These are phyloP conservation scores for Pyrus hybrid DNA, from an alignment of 331 rosid species.

Conservation along the genomic window DNA sequence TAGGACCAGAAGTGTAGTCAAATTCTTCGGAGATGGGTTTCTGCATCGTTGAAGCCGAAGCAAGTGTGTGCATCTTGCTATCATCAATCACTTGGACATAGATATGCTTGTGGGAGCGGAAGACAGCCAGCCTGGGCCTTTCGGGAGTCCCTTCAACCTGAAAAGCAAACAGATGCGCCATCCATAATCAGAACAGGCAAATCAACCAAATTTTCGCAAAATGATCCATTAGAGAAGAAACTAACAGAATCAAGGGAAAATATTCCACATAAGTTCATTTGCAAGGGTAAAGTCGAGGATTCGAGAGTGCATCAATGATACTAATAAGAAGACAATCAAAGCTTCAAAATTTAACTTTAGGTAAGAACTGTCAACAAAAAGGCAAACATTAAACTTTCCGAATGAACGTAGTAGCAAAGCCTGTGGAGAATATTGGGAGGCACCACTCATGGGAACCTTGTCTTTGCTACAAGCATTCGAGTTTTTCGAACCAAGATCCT, in stretches of 20 bases:
- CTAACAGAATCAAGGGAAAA: not conserved
- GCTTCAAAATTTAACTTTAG: not conserved
- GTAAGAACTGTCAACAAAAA: not conserved
- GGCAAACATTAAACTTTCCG: not conserved
- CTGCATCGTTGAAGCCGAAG: constrained; percentile 89
- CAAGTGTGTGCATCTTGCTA: constrained; percentile 85
- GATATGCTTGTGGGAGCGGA: constrained; percentile 91
- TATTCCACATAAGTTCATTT: not conserved
- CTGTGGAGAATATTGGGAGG: not conserved
- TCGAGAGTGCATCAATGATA: not conserved
- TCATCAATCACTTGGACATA: constrained; percentile 95
- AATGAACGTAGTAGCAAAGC: not conserved
- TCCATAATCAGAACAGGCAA: constrained; percentile 6
- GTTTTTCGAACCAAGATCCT: too few species aligned
- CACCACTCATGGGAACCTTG: not conserved
- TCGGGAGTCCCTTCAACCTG: constrained; percentile 95
- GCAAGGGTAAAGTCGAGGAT: too few species aligned
- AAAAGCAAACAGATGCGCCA: constrained; percentile 9
- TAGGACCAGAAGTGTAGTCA: constrained; percentile 66
- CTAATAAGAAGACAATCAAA: not conserved
- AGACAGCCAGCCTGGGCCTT: constrained; percentile 86
- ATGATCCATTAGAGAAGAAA: not conserved
- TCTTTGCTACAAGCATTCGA: too few species aligned
- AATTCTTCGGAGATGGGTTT: constrained; percentile 66
- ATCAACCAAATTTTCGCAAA: not conserved